phyloP scores from a whole-genome alignment of 2,329 filamentous ascomycete species.

The Plenodomus biglobosus region DNA sequence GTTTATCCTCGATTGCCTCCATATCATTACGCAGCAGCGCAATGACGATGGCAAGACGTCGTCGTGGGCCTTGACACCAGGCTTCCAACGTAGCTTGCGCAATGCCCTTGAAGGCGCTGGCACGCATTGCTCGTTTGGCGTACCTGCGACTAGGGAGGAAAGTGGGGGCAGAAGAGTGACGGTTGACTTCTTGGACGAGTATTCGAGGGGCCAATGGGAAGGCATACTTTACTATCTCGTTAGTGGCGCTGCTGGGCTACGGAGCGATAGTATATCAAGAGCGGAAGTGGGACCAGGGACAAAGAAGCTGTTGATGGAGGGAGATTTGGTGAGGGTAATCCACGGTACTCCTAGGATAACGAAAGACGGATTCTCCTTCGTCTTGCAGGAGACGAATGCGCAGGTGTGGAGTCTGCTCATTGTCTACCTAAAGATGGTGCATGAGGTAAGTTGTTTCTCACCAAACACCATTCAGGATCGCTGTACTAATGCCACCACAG shows the following conservation, averaged over 20 bases:
- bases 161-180: constrained; percentile 65
- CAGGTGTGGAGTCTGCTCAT: constrained; percentile 96
- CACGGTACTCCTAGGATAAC: constrained; percentile 71
- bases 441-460: constrained; percentile 50
- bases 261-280: constrained; percentile 46
- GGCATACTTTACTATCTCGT: constrained; percentile 96
- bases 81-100: constrained; percentile 81
- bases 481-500: constrained; percentile 29
- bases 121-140: constrained; percentile 83
- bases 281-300: constrained; percentile 62
- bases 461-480: neutral
- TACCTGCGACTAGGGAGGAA: constrained; percentile 69
- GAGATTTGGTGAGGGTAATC: constrained; percentile 71
- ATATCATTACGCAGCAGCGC: constrained; percentile 70
- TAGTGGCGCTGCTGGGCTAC: constrained; percentile 62
- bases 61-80: constrained; percentile 74
- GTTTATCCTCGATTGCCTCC: constrained; percentile 77
- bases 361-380: constrained; percentile 88
- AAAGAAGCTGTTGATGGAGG: constrained; percentile 77
- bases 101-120: constrained; percentile 87
- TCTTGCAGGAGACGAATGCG: constrained; percentile 91
- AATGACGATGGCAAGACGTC: constrained; percentile 59
- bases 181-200: constrained; percentile 74
- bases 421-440: constrained; percentile 85
- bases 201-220: constrained; percentile 90